phyloP scores from a whole-genome alignment of 106 monocot species.

The Amphibolis antarctica region DNA sequence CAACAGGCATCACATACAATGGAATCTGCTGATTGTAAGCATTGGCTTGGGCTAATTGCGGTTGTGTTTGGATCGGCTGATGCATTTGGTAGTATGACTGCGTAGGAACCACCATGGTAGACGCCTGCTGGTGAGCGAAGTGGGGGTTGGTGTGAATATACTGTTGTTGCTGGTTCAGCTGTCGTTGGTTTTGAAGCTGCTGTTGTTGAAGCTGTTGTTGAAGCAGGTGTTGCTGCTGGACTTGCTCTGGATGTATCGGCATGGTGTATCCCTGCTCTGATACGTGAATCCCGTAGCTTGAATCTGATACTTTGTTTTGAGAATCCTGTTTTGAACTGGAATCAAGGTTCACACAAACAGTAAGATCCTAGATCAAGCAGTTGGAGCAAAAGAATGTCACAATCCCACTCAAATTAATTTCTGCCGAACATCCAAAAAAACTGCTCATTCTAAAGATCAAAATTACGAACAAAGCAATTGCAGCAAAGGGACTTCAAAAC shows the following conservation, averaged over 20 bases:
- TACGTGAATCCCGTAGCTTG: constrained; percentile 11
- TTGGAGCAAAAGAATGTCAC: no score
- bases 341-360: no score
- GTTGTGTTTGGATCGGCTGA: constrained; percentile 8
- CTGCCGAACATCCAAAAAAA: no score
- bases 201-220: no score
- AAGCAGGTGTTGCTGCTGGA: constrained; percentile 20
- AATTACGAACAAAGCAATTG: no score
- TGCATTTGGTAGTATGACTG: constrained; percentile 17
- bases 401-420: no score
- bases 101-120: constrained; percentile 8
- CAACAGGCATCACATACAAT: no score
- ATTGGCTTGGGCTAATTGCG: constrained; percentile 9
- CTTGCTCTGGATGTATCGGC: constrained; percentile 15
- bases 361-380: no score
- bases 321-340: constrained; percentile 6
- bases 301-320: constrained; percentile 4
- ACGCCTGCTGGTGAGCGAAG: constrained; percentile 21
- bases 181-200: background rate
- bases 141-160: constrained; percentile 32
- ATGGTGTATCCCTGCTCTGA: constrained; percentile 20
- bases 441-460: no score
- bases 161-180: constrained; percentile 21
- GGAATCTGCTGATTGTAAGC: no score
- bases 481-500: no score